Evolutionary conservation across 108 stramenopile species (phyloP).

Genomic region (Nitzschia palea): DNA sequence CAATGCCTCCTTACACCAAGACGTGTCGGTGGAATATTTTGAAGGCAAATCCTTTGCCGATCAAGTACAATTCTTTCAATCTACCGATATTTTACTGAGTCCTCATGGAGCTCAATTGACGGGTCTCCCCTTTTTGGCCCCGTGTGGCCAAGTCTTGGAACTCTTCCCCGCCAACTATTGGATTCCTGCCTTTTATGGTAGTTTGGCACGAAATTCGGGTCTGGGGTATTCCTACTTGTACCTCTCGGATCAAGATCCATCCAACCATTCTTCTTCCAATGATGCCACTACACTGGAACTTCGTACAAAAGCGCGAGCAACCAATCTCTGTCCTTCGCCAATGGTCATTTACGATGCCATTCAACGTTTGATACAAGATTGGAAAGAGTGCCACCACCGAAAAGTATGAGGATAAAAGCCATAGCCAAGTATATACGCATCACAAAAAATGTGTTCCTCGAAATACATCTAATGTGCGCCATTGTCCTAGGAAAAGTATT

Average conservation of each 20-base stretch:
- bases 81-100: constrained; percentile 35
- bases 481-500: too few relatives aligned
- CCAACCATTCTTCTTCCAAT: neutral
- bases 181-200: constrained; percentile 40
- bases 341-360: neutral
- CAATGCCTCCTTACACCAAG: neutral
- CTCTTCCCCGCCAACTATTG: constrained; percentile 37
- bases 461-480: too few relatives aligned
- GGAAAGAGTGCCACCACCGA: constrained; percentile 24
- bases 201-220: constrained; percentile 18
- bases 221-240: constrained; percentile 24
- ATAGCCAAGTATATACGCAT: too few relatives aligned
- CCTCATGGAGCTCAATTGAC: constrained; percentile 53
- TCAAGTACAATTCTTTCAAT: constrained; percentile 30
- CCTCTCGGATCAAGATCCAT: neutral
- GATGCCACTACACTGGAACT: neutral
- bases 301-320: constrained; percentile 2
- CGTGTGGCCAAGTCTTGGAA: constrained; percentile 32
- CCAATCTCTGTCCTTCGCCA: constrained; percentile 12
- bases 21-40: constrained; percentile 18
- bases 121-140: constrained; percentile 41
- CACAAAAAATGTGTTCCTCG: too few relatives aligned
- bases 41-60: constrained; percentile 35
- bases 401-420: too few relatives aligned
- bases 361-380: neutral